Percentiles rank a stretch among this genome's conserved stretches.
Evolutionary conservation across 768 basidiomycete species (phyloP).

Genomic region (Lactifluus pinguis): DNA sequence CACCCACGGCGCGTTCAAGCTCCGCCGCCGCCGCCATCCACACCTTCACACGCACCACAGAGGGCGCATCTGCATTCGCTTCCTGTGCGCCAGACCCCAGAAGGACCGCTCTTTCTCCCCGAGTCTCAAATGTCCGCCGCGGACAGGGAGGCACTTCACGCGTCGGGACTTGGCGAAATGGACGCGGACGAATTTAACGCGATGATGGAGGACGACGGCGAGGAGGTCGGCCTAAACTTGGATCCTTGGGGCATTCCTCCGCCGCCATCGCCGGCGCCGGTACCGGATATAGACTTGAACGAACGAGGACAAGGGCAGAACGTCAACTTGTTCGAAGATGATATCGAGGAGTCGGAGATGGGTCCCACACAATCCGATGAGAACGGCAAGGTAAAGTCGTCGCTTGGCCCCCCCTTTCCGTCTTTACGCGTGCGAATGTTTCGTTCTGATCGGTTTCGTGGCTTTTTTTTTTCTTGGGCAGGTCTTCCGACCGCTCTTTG

Average conservation of each 20-base stretch:
- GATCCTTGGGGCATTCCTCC: background rate
- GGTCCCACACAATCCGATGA: conserved; percentile 17
- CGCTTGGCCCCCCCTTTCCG: background rate
- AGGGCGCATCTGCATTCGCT: background rate
- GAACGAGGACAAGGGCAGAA: background rate
- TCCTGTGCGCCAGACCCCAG: background rate
- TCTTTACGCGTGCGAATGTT: background rate
- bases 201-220: conserved; percentile 51
- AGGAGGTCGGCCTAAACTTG: conserved; percentile 33
- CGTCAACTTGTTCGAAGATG: conserved; percentile 7
- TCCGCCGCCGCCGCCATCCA: conserved; percentile 12
- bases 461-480: background rate
- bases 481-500: conserved; percentile 17
- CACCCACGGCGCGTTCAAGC: conserved; percentile 18
- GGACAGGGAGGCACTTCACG: conserved; percentile 43
- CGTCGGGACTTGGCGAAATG: conserved; percentile 63
- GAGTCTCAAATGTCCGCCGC: conserved; percentile 39
- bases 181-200: conserved; percentile 48
- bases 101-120: conserved; percentile 29
- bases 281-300: background rate
- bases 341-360: conserved; percentile 17
- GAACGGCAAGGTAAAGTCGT: conserved; percentile 12
- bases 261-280: background rate
- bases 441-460: background rate
- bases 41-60: background rate